Conservation (phyloP, 1,284 basidiomycete genomes). For the Heimioporus punctisporus region DNA sequence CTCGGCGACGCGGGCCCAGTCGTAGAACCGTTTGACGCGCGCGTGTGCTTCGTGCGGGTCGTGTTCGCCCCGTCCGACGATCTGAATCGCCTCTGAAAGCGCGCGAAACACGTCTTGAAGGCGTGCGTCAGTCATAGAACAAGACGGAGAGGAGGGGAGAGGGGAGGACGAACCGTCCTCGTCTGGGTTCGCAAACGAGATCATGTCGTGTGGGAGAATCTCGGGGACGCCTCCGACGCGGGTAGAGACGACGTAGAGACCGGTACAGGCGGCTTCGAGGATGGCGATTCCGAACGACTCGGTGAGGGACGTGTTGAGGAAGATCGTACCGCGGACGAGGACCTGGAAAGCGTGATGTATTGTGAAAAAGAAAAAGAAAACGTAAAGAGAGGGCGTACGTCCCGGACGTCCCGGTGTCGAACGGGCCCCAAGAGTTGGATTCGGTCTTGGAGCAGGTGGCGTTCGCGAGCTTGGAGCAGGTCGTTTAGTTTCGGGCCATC, state of each 20-base stretch:
- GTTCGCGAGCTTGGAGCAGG: conserved; percentile 95
- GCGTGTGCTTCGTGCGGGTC: conserved; percentile 82
- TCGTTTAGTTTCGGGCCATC: conserved; percentile 97
- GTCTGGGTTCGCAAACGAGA: conserved; percentile 92
- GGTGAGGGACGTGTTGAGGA: conserved; percentile 95
- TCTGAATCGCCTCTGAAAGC: conserved; percentile 77
- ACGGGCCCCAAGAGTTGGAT: conserved; percentile 90
- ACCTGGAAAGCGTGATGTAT: conserved; percentile 49
- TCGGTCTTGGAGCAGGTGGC: conserved; percentile 86
- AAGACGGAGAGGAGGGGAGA: neutral
- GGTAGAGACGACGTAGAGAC: conserved; percentile 94
- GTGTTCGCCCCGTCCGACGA: conserved; percentile 71
- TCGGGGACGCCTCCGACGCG: conserved; percentile 97
- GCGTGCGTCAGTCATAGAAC: too few species aligned
- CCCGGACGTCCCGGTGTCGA: conserved; percentile 78
- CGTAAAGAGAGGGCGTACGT: conserved; percentile 48
- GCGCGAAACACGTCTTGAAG: conserved; percentile 93
- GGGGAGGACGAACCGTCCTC: conserved; percentile 61
- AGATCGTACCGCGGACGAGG: conserved; percentile 85
- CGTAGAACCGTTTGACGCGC: conserved; percentile 83
- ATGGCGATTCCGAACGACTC: conserved; percentile 98
- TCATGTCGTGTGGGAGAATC: conserved; percentile 92
- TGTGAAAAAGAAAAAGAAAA: neutral
- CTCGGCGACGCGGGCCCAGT: conserved; percentile 81
- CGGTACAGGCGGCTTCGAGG: conserved; percentile 95